Evolutionary conservation across 345 rosid species (phyloP), one percentile per base, ranked within the genome.

Genomic region (Microcos paniculata): DNA sequence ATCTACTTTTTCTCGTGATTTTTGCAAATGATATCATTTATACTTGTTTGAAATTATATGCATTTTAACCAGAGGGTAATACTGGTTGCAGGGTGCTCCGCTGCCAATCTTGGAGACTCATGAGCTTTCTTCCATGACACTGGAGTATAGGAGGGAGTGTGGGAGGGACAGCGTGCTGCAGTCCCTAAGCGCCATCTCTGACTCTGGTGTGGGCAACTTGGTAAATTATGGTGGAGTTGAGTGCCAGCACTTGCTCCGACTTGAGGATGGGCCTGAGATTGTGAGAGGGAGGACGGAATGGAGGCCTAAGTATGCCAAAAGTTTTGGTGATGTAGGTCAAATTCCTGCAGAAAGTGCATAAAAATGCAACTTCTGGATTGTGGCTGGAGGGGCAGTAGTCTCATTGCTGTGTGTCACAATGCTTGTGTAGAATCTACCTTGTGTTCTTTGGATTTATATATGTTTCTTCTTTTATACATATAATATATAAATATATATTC

Each of bases 91-190:
- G 96, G 89, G 99, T 84, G 94, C 98, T 85, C 99, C 99, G 0
- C 87, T 75, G 74, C 79, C 86, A 62, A 85, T 96, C 69, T 84
- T 94, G 85, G 99, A 96, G 97, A 85, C 78, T 46, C 93, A 89
- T 66, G 90, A 91, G 86, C 98, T 96, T 55, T 82, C 87, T 11
- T 75, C 92, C 80, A 77, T 96, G 83, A 90, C 97, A 13, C 77
- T 96, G 76, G 99, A 96, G 86, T 96, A 96, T 51, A 82, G 97
- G 78, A 91, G 97, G 88, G 99, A 96, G 82, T 96, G 99, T 19
- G 98, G 97, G 28, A 91, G 77, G 84, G 97, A 94, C 89, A 89
- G 91, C 24, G 91, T 92, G 73, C 92, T 96, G 78, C 94, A 92
- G 90, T 96, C 99, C 31, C 87, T 96, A 42, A 89, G 97, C 18